These are phyloP conservation scores for Papiliotrema terrestris DNA, from an alignment of 1,284 basidiomycete species.

Conservation along the genomic window DNA sequence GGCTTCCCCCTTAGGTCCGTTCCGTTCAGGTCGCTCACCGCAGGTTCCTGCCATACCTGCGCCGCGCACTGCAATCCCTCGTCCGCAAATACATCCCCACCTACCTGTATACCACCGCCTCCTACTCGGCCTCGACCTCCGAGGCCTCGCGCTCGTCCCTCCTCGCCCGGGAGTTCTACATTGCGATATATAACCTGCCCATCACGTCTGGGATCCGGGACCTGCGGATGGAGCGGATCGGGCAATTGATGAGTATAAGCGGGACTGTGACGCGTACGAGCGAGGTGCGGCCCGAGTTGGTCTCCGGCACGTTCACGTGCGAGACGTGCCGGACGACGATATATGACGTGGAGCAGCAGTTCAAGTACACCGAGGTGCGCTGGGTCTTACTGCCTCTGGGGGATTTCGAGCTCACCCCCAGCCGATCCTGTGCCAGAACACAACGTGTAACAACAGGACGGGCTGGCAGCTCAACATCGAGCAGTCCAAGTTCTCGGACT, in stretches of 20 bases:
- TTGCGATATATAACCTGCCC: slow-evolving; percentile 95
- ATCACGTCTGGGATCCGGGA: slow-evolving; percentile 94
- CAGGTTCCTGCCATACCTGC: slow-evolving; percentile 84
- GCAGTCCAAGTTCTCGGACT: slow-evolving; percentile 94
- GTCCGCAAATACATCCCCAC: slow-evolving; percentile 84
- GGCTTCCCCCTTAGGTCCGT: slow-evolving; percentile 7
- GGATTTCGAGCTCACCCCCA: slow-evolving; percentile 45
- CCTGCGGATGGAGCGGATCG: slow-evolving; percentile 86
- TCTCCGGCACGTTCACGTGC: slow-evolving; percentile 91
- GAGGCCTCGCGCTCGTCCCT: slow-evolving; percentile 64
- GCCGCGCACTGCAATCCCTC: slow-evolving; percentile 82
- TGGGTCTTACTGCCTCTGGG: too few relatives aligned
- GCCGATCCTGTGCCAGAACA: slow-evolving; percentile 91
- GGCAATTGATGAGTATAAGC: slow-evolving; percentile 86
- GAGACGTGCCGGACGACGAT: slow-evolving; percentile 80
- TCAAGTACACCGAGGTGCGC: slow-evolving; percentile 94
- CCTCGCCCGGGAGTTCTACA: slow-evolving; percentile 85
- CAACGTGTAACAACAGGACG: slow-evolving; percentile 82
- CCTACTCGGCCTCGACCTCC: slow-evolving; percentile 46
- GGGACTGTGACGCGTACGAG: slow-evolving; percentile 97
- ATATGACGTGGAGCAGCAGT: slow-evolving; percentile 97
- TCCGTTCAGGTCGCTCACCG: neutral
- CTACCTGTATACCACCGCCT: slow-evolving; percentile 83
- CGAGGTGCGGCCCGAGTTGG: slow-evolving; percentile 92
- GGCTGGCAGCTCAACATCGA: slow-evolving; percentile 96